Evolutionary conservation across 176 grass and related monocot species (phyloP).

Genomic region (Hyparrhenia diplandra): DNA sequence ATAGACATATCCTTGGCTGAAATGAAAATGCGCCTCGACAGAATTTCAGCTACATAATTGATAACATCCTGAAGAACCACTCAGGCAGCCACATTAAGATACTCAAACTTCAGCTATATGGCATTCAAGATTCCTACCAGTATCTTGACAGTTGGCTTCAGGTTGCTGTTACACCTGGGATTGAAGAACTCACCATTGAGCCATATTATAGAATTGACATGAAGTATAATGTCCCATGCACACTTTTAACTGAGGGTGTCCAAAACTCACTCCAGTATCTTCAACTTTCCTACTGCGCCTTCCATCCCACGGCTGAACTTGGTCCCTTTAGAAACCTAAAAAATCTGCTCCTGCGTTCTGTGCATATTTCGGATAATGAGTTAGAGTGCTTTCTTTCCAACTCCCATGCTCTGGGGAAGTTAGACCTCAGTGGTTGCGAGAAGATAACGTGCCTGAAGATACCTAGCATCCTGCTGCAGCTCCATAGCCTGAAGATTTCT

Average conservation of each 20-base stretch:
- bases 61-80: background rate
- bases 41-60: background rate
- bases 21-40: background rate
- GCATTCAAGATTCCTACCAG: too few species aligned
- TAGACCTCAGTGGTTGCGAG: background rate
- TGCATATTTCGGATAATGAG: background rate
- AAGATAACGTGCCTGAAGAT: background rate
- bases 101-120: background rate
- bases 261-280: background rate
- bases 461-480: background rate
- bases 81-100: background rate
- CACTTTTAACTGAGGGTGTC: background rate
- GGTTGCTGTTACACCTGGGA: conserved; percentile 13
- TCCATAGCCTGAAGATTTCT: background rate
- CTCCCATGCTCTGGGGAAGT: background rate
- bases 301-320: background rate
- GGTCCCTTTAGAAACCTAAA: background rate
- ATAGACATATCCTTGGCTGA: background rate
- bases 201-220: too few species aligned
- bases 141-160: conserved; percentile 4
- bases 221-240: background rate
- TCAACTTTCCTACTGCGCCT: background rate
- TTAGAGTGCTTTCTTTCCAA: conserved; percentile 1
- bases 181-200: conserved; percentile 13
- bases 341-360: background rate